phyloP scores from a whole-genome alignment of 202 grass and related monocot genomes.

The Cymbopogon flexuosus region DNA sequence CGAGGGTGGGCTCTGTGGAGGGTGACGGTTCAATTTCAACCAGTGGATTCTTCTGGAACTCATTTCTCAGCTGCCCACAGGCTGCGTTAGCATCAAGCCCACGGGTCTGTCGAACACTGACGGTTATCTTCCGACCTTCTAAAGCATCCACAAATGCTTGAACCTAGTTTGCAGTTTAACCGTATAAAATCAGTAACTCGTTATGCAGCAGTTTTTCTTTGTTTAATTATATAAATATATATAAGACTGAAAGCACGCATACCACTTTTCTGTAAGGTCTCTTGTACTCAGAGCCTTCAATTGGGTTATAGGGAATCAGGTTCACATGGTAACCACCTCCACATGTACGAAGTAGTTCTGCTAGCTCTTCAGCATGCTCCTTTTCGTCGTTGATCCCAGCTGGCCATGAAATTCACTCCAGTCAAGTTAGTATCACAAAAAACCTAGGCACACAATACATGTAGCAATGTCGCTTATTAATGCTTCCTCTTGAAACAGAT shows the following conservation, averaged over 20 bases:
- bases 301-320: slow-evolving; percentile 84
- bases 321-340: slow-evolving; percentile 93
- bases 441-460: neutral
- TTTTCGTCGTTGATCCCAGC: slow-evolving; percentile 77
- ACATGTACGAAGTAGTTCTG: slow-evolving; percentile 50
- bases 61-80: slow-evolving; percentile 85
- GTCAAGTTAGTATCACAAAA: slow-evolving; percentile 17
- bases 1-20: slow-evolving; percentile 21
- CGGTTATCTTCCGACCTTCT: slow-evolving; percentile 66
- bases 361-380: slow-evolving; percentile 69
- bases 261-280: slow-evolving; percentile 94
- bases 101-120: slow-evolving; percentile 73
- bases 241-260: neutral
- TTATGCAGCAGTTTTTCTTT: neutral
- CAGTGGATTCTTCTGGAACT: slow-evolving; percentile 78
- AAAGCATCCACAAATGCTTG: slow-evolving; percentile 63
- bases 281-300: slow-evolving; percentile 85
- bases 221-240: neutral
- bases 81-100: slow-evolving; percentile 94
- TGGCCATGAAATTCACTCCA: slow-evolving; percentile 18
- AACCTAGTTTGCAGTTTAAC: slow-evolving; percentile 38
- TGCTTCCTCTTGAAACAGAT: neutral
- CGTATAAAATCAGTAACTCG: neutral
- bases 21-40: slow-evolving; percentile 34
- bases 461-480: neutral